These are phyloP conservation scores for Alternaria metachromatica DNA, from an alignment of 2,329 filamentous ascomycete species.

Conservation along the genomic window DNA sequence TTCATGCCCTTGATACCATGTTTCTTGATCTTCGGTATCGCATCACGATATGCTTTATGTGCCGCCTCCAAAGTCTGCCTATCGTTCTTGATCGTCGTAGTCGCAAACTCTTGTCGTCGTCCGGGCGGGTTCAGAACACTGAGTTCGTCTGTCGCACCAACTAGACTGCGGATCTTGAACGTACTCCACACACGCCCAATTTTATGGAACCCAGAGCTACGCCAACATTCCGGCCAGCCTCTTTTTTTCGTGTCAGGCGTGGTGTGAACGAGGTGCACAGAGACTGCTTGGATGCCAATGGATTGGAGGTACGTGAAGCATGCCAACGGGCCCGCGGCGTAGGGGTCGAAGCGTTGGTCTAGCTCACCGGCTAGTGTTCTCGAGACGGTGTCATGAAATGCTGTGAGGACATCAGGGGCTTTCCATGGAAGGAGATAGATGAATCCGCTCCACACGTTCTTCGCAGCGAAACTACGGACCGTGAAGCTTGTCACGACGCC, in stretches of 20 bases:
- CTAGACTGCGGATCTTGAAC: constrained; percentile 39
- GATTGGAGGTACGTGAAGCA: constrained; percentile 65
- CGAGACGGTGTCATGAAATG: constrained; percentile 6
- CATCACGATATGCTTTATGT: constrained; percentile 36
- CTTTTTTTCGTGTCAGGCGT: constrained; percentile 24
- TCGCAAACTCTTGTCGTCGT: constrained; percentile 40
- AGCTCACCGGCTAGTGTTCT: constrained; percentile 5
- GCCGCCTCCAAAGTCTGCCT: constrained; percentile 33
- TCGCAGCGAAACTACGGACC: constrained; percentile 21
- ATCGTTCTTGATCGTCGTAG: constrained; percentile 49
- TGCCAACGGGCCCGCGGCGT: constrained; percentile 59
- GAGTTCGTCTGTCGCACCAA: constrained; percentile 45
- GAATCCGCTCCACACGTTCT: constrained; percentile 45
- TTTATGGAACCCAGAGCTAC: constrained; percentile 35
- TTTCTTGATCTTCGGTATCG: constrained; percentile 30
- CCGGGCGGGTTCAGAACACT: constrained; percentile 21
- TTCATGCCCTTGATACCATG: constrained; percentile 34
- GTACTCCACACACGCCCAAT: constrained; percentile 48
- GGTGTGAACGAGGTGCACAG: constrained; percentile 54
- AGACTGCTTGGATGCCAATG: constrained; percentile 58
- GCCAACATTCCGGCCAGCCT: constrained; percentile 43
- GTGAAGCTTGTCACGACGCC: constrained; percentile 45
- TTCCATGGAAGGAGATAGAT: constrained; percentile 22
- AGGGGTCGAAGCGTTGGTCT: constrained; percentile 38
- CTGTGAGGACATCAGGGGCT: constrained; percentile 12